Conservation (phyloP, 2,329 filamentous ascomycete genomes). For the Ophiosphaerella herpotricha region DNA sequence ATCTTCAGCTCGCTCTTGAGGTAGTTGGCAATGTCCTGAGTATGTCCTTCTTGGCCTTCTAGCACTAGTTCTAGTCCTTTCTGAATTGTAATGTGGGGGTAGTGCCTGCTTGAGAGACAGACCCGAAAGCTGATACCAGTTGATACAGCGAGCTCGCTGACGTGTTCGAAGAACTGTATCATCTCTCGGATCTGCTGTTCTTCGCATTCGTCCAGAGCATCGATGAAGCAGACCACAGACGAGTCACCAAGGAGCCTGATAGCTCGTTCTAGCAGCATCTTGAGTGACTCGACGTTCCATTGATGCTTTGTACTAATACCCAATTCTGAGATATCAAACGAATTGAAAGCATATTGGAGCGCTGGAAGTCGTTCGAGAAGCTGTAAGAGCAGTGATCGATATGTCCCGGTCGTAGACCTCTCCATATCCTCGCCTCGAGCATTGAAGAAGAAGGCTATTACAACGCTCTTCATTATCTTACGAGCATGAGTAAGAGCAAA, state of each 20-base stretch:
- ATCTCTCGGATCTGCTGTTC: constrained; percentile 50
- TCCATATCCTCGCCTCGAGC: constrained; percentile 15
- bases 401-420: constrained; percentile 23
- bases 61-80: constrained; percentile 37
- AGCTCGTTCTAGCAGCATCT: constrained; percentile 12
- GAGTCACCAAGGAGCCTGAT: neutral
- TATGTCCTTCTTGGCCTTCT: constrained; percentile 44
- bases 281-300: constrained; percentile 13
- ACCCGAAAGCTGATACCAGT: neutral
- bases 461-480: neutral
- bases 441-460: constrained; percentile 21
- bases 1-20: constrained; percentile 22
- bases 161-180: constrained; percentile 49
- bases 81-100: constrained; percentile 48
- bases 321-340: constrained; percentile 5
- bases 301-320: constrained; percentile 7
- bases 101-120: constrained; percentile 41
- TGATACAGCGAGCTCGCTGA: constrained; percentile 36
- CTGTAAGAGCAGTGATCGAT: constrained; percentile 27
- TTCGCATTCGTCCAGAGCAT: constrained; percentile 57
- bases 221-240: constrained; percentile 31
- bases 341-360: constrained; percentile 6
- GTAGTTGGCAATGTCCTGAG: constrained; percentile 40
- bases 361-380: constrained; percentile 14
- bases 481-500: constrained; percentile 13